Conservation (phyloP, 1,139 yeast species). For the Blastobotrys petasosporus region DNA sequence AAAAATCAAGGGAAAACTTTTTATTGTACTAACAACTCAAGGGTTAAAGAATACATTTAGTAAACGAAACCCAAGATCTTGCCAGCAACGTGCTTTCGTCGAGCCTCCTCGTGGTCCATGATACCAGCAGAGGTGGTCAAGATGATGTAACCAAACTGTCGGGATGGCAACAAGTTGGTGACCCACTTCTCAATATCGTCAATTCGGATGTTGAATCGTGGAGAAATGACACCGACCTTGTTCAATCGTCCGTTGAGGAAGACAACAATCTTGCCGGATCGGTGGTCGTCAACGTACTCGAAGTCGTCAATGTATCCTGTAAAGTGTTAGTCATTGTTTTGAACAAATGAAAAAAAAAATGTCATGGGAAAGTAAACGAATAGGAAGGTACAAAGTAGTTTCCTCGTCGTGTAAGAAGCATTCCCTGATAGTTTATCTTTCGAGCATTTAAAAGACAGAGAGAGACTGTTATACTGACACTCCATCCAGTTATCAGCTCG, state of each 20-base stretch:
- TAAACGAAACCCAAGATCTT: conserved; percentile 95
- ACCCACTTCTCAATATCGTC: conserved; percentile 97
- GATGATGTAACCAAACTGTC: conserved; percentile 97
- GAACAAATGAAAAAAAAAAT: conserved; percentile 28
- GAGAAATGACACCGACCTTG: conserved; percentile 98
- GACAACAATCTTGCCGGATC: conserved; percentile 96
- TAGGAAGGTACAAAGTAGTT: neutral
- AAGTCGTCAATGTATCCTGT: conserved; percentile 95
- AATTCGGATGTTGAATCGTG: conserved; percentile 94
- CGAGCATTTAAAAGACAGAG: conserved; percentile 97
- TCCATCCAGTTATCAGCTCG: conserved; percentile 92
- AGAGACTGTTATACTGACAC: conserved; percentile 83
- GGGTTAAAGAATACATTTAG: conserved; percentile 36
- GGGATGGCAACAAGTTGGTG: conserved; percentile 93
- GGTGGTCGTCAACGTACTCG: conserved; percentile 98
- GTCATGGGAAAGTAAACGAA: conserved; percentile 75
- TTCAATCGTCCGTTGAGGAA: conserved; percentile 97
- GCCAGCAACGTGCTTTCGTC: conserved; percentile 99
- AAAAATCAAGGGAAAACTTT: conserved; percentile 1
- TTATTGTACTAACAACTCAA: neutral
- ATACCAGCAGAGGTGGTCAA: conserved; percentile 99
- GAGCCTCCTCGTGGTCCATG: conserved; percentile 99
- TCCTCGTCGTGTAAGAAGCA: conserved; percentile 69
- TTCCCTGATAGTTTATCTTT: conserved; percentile 47
- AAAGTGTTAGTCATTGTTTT: conserved; percentile 29